Evolutionary conservation across 225 moss, liverwort and hornwort genomes (phyloP).

Genomic region (Physcomitrium patens): DNA sequence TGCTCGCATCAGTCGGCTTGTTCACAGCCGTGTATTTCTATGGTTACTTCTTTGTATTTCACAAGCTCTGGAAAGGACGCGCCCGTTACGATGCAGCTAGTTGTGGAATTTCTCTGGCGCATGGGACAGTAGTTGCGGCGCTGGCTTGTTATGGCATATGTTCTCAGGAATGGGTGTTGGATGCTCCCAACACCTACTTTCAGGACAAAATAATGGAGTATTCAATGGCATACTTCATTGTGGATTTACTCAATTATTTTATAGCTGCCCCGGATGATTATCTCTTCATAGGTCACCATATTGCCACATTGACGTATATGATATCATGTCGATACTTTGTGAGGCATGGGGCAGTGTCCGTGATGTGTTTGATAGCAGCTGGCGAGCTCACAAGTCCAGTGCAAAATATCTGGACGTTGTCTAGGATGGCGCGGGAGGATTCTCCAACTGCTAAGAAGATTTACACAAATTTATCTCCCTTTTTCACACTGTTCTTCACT

Average conservation of each 20-base stretch:
- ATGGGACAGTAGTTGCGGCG: slow-evolving; percentile 73
- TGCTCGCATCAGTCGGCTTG: slow-evolving; percentile 42
- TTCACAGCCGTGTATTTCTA: slow-evolving; percentile 71
- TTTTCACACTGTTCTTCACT: slow-evolving; percentile 91
- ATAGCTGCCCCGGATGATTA: slow-evolving; percentile 86
- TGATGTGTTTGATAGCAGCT: slow-evolving; percentile 93
- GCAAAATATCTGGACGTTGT: slow-evolving; percentile 92
- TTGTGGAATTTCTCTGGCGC: slow-evolving; percentile 85
- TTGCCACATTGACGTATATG: slow-evolving; percentile 97
- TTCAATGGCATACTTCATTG: slow-evolving; percentile 95
- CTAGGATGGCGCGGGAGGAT: slow-evolving; percentile 72
- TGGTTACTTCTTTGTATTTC: slow-evolving; percentile 67
- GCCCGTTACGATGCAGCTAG: slow-evolving; percentile 90
- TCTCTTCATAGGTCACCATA: slow-evolving; percentile 94
- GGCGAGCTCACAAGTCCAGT: slow-evolving; percentile 91
- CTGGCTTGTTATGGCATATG: slow-evolving; percentile 64
- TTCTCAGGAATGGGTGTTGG: slow-evolving; percentile 58
- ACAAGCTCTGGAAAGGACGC: slow-evolving; percentile 77
- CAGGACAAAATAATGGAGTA: slow-evolving; percentile 95
- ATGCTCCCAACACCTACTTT: slow-evolving; percentile 69
- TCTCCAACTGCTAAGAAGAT: slow-evolving; percentile 74
- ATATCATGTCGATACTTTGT: slow-evolving; percentile 81
- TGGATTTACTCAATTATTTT: slow-evolving; percentile 84
- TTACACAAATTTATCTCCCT: slow-evolving; percentile 80
- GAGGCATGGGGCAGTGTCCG: slow-evolving; percentile 69